Evolutionary conservation across 75 land plant genomes (phyloP), one percentile per base, ranked within the genome.

Genomic region (Pseudotsuga menziesii): DNA sequence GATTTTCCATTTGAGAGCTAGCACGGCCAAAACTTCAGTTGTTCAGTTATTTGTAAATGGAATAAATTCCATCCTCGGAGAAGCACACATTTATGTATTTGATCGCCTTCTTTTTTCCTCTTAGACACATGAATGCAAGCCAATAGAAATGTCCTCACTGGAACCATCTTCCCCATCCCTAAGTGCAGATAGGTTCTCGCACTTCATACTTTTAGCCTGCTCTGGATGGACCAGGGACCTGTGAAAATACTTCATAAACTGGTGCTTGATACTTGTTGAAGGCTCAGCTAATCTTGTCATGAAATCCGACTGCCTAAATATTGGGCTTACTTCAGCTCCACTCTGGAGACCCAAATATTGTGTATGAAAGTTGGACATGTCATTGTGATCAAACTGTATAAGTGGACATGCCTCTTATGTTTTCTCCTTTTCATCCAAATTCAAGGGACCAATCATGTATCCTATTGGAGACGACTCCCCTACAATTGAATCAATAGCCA

Each of bases 61-160:
- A 39, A 12, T 69, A 39, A 36, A 39, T 39, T 69, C 44, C 41
- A 69, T 41, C 48, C 72, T 69, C 60, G 8, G 25, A 61, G 8
- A 19, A 12, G 57, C 75, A 73, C 23, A 7, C 11, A 73, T 19
- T 55, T 74, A 74, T 55, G 83, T 20, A 41, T 69, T 77, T 5
- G 82, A 59, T 5, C 78, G 78, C 71, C 82, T 84, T 74, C 88
- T 80, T 76, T 91, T 91, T 0, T 81, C 78, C 19, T 82, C 86
- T 14, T 36, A 25, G 59, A 83, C 90, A 61, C 87, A 86, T 63
- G 88, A 74, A 61, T 84, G 92, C 79, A 91, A 76, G 36, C 90
- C 89, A 69, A 91, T 81, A 27, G 70, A 82, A 23, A 84, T 73
- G 75, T 91, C 90, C 77, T 82, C 88, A 56, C 84, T 85, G 19